These are phyloP conservation scores for Hymenoscyphus albidus DNA, from an alignment of 2,329 filamentous ascomycete genomes.

Conservation along the genomic window DNA sequence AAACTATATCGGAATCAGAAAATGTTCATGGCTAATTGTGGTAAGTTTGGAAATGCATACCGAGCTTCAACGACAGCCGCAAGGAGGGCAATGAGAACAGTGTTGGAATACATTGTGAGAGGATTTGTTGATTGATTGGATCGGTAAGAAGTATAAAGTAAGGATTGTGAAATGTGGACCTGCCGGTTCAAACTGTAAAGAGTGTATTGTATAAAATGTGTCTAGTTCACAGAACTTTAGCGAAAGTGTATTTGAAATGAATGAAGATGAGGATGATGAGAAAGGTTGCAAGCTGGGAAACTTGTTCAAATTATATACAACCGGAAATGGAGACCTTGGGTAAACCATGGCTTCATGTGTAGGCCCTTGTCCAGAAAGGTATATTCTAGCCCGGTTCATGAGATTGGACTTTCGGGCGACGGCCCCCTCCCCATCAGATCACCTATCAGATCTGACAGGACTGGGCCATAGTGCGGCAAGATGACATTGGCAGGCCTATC, in stretches of 20 bases:
- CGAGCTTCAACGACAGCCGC: slow-evolving; percentile 31
- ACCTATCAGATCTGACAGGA: background rate
- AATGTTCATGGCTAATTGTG: background rate
- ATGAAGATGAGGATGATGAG: slow-evolving; percentile 12
- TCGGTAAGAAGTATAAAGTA: slow-evolving; percentile 17
- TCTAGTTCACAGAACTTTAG: slow-evolving; percentile 35
- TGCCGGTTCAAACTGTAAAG: slow-evolving; percentile 23
- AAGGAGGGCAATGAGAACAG: slow-evolving; percentile 10
- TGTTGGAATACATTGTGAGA: slow-evolving; percentile 11
- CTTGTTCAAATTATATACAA: slow-evolving; percentile 1
- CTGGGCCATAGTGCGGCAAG: background rate
- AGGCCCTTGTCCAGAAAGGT: background rate
- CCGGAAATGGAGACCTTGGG: background rate
- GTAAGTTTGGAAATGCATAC: slow-evolving; percentile 15
- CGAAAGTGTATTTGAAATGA: slow-evolving; percentile 21
- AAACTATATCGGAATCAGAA: slow-evolving; percentile 41
- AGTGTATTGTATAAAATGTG: slow-evolving; percentile 27
- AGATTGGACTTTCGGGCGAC: background rate
- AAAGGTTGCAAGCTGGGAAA: background rate
- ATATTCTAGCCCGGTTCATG: background rate
- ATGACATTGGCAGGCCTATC: slow-evolving; percentile 1
- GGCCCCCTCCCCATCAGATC: background rate
- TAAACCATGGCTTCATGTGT: background rate
- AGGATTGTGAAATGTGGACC: slow-evolving; percentile 18
- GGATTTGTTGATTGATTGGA: slow-evolving; percentile 6